Evolutionary conservation across 1,139 yeast genomes (phyloP), one percentile per base, ranked within the genome.

Genomic region (Protomyces inouyei): DNA sequence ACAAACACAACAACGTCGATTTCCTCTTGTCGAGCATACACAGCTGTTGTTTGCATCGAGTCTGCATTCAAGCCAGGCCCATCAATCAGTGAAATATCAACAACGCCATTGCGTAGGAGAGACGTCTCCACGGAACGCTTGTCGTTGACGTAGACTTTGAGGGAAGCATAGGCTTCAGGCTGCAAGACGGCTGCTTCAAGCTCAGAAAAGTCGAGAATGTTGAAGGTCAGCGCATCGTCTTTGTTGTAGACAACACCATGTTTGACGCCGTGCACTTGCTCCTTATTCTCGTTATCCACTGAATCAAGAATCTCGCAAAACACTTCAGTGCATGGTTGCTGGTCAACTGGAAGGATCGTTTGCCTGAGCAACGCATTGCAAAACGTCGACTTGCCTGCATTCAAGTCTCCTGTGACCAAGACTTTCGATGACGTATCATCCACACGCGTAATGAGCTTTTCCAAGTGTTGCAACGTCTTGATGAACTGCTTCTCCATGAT

Each of bases 31-130:
- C 98, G 83, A 2, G 97, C 87, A 74, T 92, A 92, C 0, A 95
- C 92, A 72, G 92, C 97, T 0, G 97, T 89, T 0, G 99, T 95
- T 74, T 90, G 97, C 70, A 87, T 87, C 12, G 95, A 88, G 72
- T 93, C 98, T 81, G 91, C 82, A 73, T 95, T 95, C 67, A 95
- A 80, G 0, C 99, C 99, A 0, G 99, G 99, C 0, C 98, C 97
- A 76, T 95, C 99, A 64, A 95, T 92, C 66, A 95, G 79, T 43
- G 93, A 85, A 66, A 93, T 91, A 73, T 95, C 98, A 59, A 93
- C 90, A 8, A 91, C 88, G 1, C 98, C 98, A 73, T 95, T 95
- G 69, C 86, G 83, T 66, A 95, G 78, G 66, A 95, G 76, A 71
- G 96, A 87, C 70, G 84, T 84, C 57, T 85, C 85, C 1, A 83